Evolutionary conservation across 495 filamentous ascomycete species (phyloP).

Genomic region (Penicillium cinerascens): DNA sequence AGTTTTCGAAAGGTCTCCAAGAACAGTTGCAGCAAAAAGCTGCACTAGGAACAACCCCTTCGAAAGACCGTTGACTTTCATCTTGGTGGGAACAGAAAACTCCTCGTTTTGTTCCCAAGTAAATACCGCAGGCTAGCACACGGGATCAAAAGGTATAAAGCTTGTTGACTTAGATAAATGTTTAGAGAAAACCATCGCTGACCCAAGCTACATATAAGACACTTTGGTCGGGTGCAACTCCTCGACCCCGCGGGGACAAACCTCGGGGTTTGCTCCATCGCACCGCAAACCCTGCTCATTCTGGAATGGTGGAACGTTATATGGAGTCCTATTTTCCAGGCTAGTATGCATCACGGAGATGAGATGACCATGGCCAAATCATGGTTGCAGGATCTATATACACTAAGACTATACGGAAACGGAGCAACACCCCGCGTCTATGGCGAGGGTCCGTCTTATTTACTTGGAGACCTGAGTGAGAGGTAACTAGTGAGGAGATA

Average conservation of each 20-base stretch:
- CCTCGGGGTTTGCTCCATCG: background rate
- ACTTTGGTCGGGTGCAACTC: background rate
- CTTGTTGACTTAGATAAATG: background rate
- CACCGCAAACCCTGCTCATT: background rate
- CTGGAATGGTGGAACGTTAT: slow-evolving; percentile 3
- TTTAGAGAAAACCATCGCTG: background rate
- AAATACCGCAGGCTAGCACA: background rate
- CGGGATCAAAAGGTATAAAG: background rate
- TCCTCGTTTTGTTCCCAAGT: background rate
- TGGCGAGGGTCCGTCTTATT: background rate
- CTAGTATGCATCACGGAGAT: slow-evolving; percentile 7
- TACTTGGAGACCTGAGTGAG: background rate
- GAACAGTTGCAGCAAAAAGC: slow-evolving; percentile 21
- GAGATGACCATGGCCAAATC: slow-evolving; percentile 1
- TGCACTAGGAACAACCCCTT: slow-evolving; percentile 31
- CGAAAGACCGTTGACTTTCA: slow-evolving; percentile 25
- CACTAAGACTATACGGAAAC: slow-evolving; percentile 20
- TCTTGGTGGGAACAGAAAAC: background rate
- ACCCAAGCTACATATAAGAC: background rate
- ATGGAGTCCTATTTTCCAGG: background rate
- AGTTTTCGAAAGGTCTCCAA: slow-evolving; percentile 10
- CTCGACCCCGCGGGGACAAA: slow-evolving; percentile 6
- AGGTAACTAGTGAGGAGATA: background rate
- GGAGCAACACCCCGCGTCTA: slow-evolving; percentile 15
- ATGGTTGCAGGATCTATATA: slow-evolving; percentile 2